phyloP scores from a whole-genome alignment of 1,284 basidiomycete species.

The Microstroma glucosiphilum region DNA sequence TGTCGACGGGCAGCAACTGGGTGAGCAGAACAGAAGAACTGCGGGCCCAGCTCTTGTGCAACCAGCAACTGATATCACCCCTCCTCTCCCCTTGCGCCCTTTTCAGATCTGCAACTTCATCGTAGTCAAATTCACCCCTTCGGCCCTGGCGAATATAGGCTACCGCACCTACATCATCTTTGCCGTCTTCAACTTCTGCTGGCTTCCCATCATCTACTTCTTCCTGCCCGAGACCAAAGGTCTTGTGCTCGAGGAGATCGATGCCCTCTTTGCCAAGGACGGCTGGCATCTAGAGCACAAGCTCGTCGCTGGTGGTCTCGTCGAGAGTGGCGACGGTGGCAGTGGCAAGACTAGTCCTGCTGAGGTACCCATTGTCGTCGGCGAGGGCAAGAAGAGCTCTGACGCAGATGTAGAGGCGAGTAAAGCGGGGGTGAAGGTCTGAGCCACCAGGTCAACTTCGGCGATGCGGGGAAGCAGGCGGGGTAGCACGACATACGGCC shows the following conservation, averaged over 20 bases:
- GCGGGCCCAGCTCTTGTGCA: neutral
- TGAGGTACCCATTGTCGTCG: too few species aligned
- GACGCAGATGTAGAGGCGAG: too few species aligned
- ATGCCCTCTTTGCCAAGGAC: constrained; percentile 39
- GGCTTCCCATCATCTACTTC: constrained; percentile 45
- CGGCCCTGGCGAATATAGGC: constrained; percentile 58
- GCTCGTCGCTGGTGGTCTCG: neutral
- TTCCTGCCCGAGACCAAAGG: constrained; percentile 47
- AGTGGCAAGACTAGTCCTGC: too few species aligned
- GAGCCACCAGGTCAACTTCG: too few species aligned
- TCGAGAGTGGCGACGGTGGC: too few species aligned
- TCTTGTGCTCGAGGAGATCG: constrained; percentile 40
- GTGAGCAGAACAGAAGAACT: neutral
- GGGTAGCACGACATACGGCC: too few species aligned
- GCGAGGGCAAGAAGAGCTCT: too few species aligned
- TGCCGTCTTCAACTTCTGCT: constrained; percentile 45
- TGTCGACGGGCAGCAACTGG: constrained; percentile 11
- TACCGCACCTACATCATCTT: constrained; percentile 54
- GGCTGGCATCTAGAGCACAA: constrained; percentile 23
- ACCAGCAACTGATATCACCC: neutral
- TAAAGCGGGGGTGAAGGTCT: too few species aligned
- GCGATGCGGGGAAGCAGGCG: too few species aligned
- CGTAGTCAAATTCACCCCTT: constrained; percentile 10
- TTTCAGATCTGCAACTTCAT: constrained; percentile 13
- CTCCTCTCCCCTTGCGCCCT: neutral